Evolutionary conservation across 2,329 filamentous ascomycete species (phyloP).

Genomic region (Clarireedia hainanense): DNA sequence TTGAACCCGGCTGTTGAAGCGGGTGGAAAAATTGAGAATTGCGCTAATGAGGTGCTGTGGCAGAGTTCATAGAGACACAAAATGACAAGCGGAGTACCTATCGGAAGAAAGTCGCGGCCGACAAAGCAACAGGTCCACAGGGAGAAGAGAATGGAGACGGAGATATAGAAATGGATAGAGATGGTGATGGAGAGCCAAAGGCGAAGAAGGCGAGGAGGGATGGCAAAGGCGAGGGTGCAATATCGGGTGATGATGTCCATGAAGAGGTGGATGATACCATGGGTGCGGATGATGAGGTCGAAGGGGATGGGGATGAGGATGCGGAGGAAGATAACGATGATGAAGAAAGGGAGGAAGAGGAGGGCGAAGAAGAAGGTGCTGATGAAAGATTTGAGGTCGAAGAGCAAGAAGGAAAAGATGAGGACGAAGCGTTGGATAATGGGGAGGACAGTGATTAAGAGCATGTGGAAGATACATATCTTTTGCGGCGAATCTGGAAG

Average conservation of each 20-base stretch:
- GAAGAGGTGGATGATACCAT: slow-evolving; percentile 35
- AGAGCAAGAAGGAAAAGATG: slow-evolving; percentile 43
- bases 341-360: slow-evolving; percentile 42
- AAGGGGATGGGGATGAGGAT: slow-evolving; percentile 32
- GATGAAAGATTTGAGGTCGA: slow-evolving; percentile 48
- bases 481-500: neutral
- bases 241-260: slow-evolving; percentile 6
- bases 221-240: slow-evolving; percentile 22
- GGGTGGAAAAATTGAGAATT: neutral
- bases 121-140: slow-evolving; percentile 37
- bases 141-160: slow-evolving; percentile 31
- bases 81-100: slow-evolving; percentile 68
- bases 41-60: slow-evolving; percentile 7
- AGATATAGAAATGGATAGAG: slow-evolving; percentile 32
- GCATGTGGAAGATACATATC: neutral
- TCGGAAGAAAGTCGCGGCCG: slow-evolving; percentile 59
- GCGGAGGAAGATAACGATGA: slow-evolving; percentile 36
- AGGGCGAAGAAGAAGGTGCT: slow-evolving; percentile 44
- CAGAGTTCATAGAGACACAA: slow-evolving; percentile 64
- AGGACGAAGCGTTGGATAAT: slow-evolving; percentile 51
- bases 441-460: slow-evolving; percentile 41
- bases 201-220: slow-evolving; percentile 27
- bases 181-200: slow-evolving; percentile 11
- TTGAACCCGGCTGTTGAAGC: neutral
- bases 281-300: slow-evolving; percentile 40